A percentile compares a stretch with the other conserved stretches of the same genome.
Conservation (phyloP, 495 filamentous ascomycete genomes). For the Oidiodendron maius region DNA sequence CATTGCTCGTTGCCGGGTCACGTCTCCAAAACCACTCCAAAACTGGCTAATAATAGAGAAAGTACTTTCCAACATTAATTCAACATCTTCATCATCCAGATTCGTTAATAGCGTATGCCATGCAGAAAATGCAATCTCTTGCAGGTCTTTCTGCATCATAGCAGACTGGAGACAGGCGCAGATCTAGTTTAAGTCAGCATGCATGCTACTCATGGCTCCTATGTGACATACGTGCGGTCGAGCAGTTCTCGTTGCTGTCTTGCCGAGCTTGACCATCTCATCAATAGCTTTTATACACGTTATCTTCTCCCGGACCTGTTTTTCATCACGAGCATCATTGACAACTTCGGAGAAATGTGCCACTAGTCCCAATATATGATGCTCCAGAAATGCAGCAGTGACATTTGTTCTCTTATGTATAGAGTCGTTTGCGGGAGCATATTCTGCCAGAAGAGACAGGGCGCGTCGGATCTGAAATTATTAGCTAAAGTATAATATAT, state of each 20-base stretch:
- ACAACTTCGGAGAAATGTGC: constrained; percentile 74
- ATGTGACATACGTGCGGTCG: constrained; percentile 74
- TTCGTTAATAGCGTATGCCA: constrained; percentile 75
- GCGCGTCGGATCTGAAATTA: constrained; percentile 25
- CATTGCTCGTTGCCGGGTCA: constrained; percentile 50
- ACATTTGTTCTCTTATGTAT: constrained; percentile 47
- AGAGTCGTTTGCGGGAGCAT: background rate
- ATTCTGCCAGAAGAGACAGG: background rate
- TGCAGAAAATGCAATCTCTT: constrained; percentile 70
- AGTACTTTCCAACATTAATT: constrained; percentile 73
- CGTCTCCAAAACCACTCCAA: constrained; percentile 62
- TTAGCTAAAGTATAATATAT: background rate
- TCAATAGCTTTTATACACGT: constrained; percentile 76
- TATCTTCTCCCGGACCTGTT: constrained; percentile 44
- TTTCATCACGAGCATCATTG: constrained; percentile 49
- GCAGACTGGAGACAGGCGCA: constrained; percentile 85
- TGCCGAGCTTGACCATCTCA: constrained; percentile 76
- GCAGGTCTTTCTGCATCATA: constrained; percentile 62
- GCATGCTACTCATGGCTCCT: too few species aligned
- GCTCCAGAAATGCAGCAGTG: constrained; percentile 75
- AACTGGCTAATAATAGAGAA: constrained; percentile 79
- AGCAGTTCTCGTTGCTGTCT: constrained; percentile 63
- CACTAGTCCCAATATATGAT: constrained; percentile 84
- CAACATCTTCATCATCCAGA: constrained; percentile 72
- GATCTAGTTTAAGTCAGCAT: constrained; percentile 45